Conservation (phyloP, 108 stramenopile species). For the Fragilariopsis cylindrus region DNA sequence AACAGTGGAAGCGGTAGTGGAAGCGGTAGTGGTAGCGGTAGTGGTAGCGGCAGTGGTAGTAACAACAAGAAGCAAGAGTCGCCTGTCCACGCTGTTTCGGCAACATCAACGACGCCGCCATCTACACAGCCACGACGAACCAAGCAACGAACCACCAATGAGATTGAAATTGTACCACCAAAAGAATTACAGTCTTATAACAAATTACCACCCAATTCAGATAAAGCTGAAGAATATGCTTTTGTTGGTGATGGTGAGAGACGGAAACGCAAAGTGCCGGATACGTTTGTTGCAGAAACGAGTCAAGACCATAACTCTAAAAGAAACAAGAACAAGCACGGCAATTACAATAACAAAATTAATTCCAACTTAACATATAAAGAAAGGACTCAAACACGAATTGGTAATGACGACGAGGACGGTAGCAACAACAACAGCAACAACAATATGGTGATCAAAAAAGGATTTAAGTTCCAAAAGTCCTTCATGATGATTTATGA, state of each 20-base stretch:
- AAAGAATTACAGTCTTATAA: background rate
- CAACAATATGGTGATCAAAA: background rate
- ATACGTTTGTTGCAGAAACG: background rate
- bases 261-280: background rate
- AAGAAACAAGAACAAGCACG: background rate
- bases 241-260: background rate
- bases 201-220: background rate
- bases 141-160: too few relatives aligned
- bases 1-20: too few relatives aligned
- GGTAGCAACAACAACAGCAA: background rate
- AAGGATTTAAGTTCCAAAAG: slow-evolving; percentile 4
- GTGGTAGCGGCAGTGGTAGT: too few relatives aligned
- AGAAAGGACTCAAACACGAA: background rate
- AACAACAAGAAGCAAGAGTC: too few relatives aligned
- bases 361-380: background rate
- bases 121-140: too few relatives aligned
- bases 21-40: too few relatives aligned
- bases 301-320: background rate
- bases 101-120: too few relatives aligned
- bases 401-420: background rate
- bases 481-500: background rate
- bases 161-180: too few relatives aligned
- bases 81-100: too few relatives aligned
- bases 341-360: background rate
- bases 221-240: background rate